Conservation (phyloP, 2,329 filamentous ascomycete species). For the Arthroderma sp. region DNA sequence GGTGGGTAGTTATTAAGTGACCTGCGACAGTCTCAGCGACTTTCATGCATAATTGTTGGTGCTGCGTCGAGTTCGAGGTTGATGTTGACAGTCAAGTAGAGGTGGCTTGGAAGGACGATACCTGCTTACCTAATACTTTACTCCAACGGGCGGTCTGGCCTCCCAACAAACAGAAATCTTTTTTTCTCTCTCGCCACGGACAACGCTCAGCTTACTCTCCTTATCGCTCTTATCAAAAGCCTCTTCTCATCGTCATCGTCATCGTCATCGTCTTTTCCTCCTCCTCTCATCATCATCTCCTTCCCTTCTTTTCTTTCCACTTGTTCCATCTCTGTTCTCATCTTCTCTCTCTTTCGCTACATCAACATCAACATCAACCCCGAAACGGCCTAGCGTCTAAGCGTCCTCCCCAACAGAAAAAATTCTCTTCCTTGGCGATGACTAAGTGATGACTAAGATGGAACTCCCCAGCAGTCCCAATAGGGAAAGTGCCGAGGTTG, state of each 20-base stretch:
- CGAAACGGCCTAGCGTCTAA: background rate
- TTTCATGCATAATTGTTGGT: background rate
- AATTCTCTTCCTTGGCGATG: background rate
- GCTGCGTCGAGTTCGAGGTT: background rate
- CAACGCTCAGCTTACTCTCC: too few species aligned
- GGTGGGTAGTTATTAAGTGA: too few species aligned
- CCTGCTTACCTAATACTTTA: background rate
- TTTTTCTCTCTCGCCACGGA: background rate
- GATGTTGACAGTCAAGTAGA: background rate
- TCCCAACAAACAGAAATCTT: background rate
- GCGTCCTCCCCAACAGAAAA: slow-evolving; percentile 5
- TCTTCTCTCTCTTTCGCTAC: background rate
- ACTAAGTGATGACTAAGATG: background rate
- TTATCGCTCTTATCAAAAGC: background rate
- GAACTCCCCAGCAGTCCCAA: background rate
- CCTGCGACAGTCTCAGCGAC: background rate
- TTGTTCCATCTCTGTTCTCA: background rate
- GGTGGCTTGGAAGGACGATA: background rate
- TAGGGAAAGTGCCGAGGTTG: background rate
- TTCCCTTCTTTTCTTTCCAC: background rate
- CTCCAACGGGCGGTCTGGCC: background rate
- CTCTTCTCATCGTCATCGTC: too few species aligned
- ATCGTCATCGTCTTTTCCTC: background rate
- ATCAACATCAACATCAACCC: background rate
- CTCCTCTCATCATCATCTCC: background rate